Conservation (phyloP, 2,329 filamentous ascomycete genomes). For the Onygena corvina region DNA sequence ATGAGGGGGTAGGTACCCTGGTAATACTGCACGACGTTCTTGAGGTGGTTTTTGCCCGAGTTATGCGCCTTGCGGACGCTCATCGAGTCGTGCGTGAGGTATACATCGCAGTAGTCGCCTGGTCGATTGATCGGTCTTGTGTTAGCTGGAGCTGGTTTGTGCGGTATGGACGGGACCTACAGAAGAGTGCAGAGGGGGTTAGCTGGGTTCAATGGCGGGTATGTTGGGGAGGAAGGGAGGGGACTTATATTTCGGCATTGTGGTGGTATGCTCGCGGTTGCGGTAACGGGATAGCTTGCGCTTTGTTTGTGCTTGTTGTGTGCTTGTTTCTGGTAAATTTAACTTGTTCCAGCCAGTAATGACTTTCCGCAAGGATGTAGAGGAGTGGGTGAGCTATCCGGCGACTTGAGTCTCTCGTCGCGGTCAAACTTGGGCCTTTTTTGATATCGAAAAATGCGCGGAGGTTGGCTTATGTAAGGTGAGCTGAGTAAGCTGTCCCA, state of each 20-base stretch:
- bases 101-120: slow-evolving; percentile 99
- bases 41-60: slow-evolving; percentile 85
- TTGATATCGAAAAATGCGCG: too few relatives aligned
- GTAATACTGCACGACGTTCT: slow-evolving; percentile 97
- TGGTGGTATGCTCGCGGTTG: too few relatives aligned
- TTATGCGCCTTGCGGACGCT: slow-evolving; percentile 99
- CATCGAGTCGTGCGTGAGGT: slow-evolving; percentile 99
- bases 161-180: slow-evolving; percentile 34
- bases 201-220: slow-evolving; percentile 19
- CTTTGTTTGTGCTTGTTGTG: too few relatives aligned
- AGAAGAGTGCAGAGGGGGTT: slow-evolving; percentile 53
- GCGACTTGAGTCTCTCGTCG: too few relatives aligned
- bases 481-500: too few relatives aligned
- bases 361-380: too few relatives aligned
- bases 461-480: too few relatives aligned
- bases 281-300: too few relatives aligned
- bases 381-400: too few relatives aligned
- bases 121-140: background rate
- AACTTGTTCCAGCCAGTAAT: too few relatives aligned
- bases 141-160: slow-evolving; percentile 10
- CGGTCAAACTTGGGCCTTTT: too few relatives aligned
- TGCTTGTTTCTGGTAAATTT: too few relatives aligned
- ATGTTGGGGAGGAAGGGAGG: slow-evolving; percentile 5
- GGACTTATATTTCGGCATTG: slow-evolving; percentile 75
- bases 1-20: slow-evolving; percentile 50